Base-by-base conservation (phyloP, 108 stramenopile genomes). In the Licmophora abbreviata region DNA sequence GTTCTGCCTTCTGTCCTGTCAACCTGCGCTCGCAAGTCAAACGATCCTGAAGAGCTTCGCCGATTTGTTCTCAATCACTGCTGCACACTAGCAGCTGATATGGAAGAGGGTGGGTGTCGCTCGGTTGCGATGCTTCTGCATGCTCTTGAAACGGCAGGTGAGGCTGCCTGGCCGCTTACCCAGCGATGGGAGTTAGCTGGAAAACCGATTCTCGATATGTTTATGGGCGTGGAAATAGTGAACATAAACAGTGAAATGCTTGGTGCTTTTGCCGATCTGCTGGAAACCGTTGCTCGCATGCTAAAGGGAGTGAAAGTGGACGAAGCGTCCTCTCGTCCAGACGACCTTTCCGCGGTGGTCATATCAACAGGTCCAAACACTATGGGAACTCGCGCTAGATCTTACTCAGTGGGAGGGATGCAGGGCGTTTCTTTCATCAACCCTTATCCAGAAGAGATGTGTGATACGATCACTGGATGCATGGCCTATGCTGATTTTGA, bases 391-490 rank as follows among this genome's bases (percentile, higher is more conserved):
- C 49, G 90, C 55, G 43, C 53, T 23, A 51, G 85, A 24, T 88
- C 85, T 7, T 87, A 92, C 53, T 88, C 90, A 3, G 56, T 92
- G 59, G 83, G 85, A 29, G 68, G 69, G 20, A 63, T 50, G 30
- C 74, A 76, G 36, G 48, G 56, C 21, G 45, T 67, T 27, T 43
- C 37, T 8, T 41, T 67, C 22, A 29, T 87, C 4, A 56, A 74
- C 7, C 78, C 81, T 22, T 92, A 85, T 43, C 90, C 90, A 7
- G 54, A 56, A 42, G 72, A 62, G 25, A 92, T 92, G 90, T 11
- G 59, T 23, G 15, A 51, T 12, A 54, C 63, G 14, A 70, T 85
- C 44, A 37, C 77, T 15, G 48, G 64, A 15, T 51, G 82, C 29
- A 50, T 86, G 1, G 42, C 29, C 17, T 37, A 31, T 9, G 31